A percentile compares a stretch with the other conserved stretches of the same genome.
Evolutionary conservation across 192 early-diverging fungal species (phyloP).

Genomic region (Backusella psychrophila): DNA sequence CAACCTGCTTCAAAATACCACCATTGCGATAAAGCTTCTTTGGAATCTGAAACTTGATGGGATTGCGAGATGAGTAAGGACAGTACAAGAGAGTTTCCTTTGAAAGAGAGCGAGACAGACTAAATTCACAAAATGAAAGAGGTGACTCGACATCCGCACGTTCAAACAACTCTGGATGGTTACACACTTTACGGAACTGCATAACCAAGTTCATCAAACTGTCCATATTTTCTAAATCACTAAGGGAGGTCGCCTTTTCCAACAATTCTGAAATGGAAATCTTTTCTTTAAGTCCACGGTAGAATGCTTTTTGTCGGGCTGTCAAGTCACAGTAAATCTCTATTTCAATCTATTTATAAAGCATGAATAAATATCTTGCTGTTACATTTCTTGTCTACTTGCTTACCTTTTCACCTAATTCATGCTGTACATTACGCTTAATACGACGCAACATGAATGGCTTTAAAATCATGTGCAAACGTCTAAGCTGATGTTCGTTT

Average conservation of each 20-base stretch:
- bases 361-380: neutral
- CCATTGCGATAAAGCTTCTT: conserved; percentile 68
- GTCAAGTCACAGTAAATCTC: conserved; percentile 79
- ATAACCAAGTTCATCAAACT: conserved; percentile 93
- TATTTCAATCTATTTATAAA: conserved; percentile 61
- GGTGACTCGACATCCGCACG: conserved; percentile 81
- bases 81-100: conserved; percentile 56
- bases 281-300: conserved; percentile 74
- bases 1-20: conserved; percentile 44
- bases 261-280: conserved; percentile 76
- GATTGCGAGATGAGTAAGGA: conserved; percentile 61
- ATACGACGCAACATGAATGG: conserved; percentile 94
- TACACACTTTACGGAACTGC: conserved; percentile 91
- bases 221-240: conserved; percentile 69
- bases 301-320: conserved; percentile 68
- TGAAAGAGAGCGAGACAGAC: conserved; percentile 55
- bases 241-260: conserved; percentile 61
- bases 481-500: conserved; percentile 81
- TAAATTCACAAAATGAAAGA: conserved; percentile 57
- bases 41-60: conserved; percentile 64
- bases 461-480: conserved; percentile 89
- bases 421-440: conserved; percentile 88
- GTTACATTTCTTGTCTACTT: neutral
- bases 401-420: conserved; percentile 79
- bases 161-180: conserved; percentile 87